Conservation (phyloP, 345 rosid genomes). For the Physaria fendleri region DNA sequence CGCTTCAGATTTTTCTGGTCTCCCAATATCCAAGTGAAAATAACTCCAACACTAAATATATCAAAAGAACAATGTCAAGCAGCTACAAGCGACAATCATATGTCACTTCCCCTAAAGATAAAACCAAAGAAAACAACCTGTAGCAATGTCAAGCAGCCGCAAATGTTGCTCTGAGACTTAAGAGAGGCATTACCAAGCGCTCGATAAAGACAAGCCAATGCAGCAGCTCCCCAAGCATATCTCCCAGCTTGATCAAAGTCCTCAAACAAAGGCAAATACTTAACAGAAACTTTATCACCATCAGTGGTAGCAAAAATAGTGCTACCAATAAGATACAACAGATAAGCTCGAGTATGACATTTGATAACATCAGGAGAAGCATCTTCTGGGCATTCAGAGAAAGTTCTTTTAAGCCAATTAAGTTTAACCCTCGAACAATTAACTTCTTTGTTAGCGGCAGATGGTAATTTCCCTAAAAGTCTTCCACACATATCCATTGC, state of each 20-base stretch:
- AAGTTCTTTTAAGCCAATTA: constrained; percentile 67
- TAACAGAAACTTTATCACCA: constrained; percentile 79
- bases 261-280: constrained; percentile 65
- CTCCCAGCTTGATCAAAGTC: constrained; percentile 62
- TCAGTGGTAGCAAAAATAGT: constrained; percentile 75
- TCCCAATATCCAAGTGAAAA: constrained; percentile 56
- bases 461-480: constrained; percentile 51
- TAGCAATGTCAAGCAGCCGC: constrained; percentile 72
- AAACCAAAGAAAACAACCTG: constrained; percentile 51
- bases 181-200: constrained; percentile 61
- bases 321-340: constrained; percentile 66
- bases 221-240: constrained; percentile 76
- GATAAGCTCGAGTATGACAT: constrained; percentile 57
- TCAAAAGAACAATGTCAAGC: too few relatives aligned
- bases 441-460: constrained; percentile 46
- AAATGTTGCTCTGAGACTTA: constrained; percentile 64
- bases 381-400: constrained; percentile 54
- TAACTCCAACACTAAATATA: constrained; percentile 67
- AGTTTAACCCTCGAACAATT: constrained; percentile 78
- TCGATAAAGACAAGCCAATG: constrained; percentile 48
- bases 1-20: constrained; percentile 48
- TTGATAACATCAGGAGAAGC: constrained; percentile 43
- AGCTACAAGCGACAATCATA: neutral
- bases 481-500: constrained; percentile 40
- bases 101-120: neutral